Conservation (phyloP, 2,329 filamentous ascomycete genomes). For the Juglanconis oblonga region DNA sequence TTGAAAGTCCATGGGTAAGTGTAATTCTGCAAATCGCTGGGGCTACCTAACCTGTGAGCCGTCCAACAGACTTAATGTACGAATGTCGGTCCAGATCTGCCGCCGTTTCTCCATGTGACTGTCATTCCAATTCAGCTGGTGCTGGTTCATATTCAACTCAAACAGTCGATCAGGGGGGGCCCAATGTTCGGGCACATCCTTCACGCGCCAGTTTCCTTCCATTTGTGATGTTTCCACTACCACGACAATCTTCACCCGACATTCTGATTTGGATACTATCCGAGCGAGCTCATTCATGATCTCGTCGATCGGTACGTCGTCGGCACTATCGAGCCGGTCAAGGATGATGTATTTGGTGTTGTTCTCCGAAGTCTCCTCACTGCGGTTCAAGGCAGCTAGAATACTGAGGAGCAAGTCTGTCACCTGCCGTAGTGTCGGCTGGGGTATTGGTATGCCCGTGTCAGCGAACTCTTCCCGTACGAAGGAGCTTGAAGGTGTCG, state of each 20-base stretch:
- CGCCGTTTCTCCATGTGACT: background rate
- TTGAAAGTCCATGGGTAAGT: no score
- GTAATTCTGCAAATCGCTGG: no score
- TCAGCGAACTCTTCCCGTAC: background rate
- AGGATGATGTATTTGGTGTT: background rate
- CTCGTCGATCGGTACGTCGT: background rate
- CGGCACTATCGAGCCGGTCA: background rate
- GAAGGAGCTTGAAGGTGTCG: background rate
- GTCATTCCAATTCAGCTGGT: background rate
- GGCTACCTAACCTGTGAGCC: no score
- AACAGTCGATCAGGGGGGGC: background rate
- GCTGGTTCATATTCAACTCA: slow-evolving; percentile 3
- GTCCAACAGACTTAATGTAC: no score
- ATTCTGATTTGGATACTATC: background rate
- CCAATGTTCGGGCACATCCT: background rate
- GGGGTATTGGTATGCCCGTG: background rate
- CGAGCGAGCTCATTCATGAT: background rate
- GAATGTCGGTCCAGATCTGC: background rate
- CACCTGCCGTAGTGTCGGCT: background rate
- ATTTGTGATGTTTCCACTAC: background rate
- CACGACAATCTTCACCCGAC: background rate
- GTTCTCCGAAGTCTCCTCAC: background rate
- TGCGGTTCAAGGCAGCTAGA: background rate
- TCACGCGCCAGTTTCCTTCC: background rate
- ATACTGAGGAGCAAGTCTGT: background rate